These are phyloP conservation scores for Picea sitchensis DNA, from an alignment of 75 land plant species.

Conservation along the genomic window DNA sequence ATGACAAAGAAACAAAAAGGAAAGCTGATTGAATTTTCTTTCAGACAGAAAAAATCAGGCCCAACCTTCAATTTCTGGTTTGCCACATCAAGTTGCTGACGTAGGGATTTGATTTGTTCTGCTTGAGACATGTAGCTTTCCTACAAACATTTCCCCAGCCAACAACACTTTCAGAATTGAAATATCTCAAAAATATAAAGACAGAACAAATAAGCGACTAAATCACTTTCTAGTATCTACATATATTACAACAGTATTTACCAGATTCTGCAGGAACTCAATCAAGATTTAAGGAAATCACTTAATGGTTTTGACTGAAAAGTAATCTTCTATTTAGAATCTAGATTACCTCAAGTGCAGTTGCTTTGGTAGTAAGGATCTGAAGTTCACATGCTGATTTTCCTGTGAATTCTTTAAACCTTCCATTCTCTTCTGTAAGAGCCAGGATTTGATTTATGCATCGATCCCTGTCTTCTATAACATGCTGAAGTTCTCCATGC, in stretches of 20 bases:
- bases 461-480: conserved; percentile 20
- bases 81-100: conserved; percentile 22
- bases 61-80: conserved; percentile 22
- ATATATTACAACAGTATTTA: too few species aligned
- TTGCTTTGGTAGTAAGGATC: conserved; percentile 26
- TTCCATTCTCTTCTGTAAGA: conserved; percentile 22
- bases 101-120: conserved; percentile 23
- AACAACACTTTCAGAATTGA: background rate
- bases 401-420: conserved; percentile 24
- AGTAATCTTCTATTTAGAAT: background rate
- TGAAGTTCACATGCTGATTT: conserved; percentile 26
- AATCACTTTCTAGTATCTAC: background rate
- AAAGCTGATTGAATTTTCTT: background rate
- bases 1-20: background rate
- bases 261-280: background rate
- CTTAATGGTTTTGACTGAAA: background rate
- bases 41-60: background rate
- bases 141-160: conserved; percentile 9
- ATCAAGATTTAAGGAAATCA: background rate
- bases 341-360: conserved; percentile 28
- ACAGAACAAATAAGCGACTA: background rate
- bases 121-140: conserved; percentile 20
- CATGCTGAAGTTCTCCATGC: conserved; percentile 20
- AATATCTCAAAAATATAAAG: background rate
- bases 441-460: conserved; percentile 15